Evolutionary conservation across 176 grass and related monocot genomes (phyloP).

Genomic region (Bothriochloa decipiens): DNA sequence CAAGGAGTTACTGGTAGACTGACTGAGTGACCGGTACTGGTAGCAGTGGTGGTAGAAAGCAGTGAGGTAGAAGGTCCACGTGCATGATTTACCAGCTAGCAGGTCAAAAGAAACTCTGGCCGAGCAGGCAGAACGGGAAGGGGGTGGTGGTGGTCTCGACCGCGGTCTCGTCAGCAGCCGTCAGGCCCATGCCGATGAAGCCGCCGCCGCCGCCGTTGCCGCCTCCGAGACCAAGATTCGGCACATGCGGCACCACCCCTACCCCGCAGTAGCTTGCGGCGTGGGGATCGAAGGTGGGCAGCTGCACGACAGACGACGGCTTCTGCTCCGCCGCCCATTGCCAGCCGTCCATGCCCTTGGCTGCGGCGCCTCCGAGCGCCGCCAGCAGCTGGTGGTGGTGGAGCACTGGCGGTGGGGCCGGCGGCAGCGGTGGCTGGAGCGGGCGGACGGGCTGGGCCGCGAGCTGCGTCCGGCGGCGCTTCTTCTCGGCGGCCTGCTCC

Average conservation of each 20-base stretch:
- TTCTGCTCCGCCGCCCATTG: constrained; percentile 36
- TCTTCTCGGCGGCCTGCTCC: constrained; percentile 51
- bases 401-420: not conserved
- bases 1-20: too few relatives aligned
- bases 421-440: not conserved
- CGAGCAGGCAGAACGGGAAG: constrained; percentile 75
- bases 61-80: constrained; percentile 28
- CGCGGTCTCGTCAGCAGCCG: constrained; percentile 7
- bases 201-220: not conserved
- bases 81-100: not conserved
- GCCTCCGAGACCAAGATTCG: constrained; percentile 27
- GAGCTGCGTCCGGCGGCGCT: constrained; percentile 32
- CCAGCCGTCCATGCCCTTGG: constrained; percentile 16
- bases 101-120: constrained; percentile 56
- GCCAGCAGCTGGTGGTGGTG: too few relatives aligned
- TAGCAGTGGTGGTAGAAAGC: not conserved
- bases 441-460: not conserved
- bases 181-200: constrained; percentile 13
- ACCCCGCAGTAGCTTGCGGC: constrained; percentile 1
- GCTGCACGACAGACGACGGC: not conserved
- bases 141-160: constrained; percentile 35
- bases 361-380: not conserved
- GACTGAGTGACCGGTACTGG: not conserved
- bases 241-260: constrained; percentile 26
- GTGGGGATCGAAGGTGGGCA: constrained; percentile 20